Base-by-base conservation (phyloP, 139 green algal species). In the Auxenochlorella pyrenoidosa region DNA sequence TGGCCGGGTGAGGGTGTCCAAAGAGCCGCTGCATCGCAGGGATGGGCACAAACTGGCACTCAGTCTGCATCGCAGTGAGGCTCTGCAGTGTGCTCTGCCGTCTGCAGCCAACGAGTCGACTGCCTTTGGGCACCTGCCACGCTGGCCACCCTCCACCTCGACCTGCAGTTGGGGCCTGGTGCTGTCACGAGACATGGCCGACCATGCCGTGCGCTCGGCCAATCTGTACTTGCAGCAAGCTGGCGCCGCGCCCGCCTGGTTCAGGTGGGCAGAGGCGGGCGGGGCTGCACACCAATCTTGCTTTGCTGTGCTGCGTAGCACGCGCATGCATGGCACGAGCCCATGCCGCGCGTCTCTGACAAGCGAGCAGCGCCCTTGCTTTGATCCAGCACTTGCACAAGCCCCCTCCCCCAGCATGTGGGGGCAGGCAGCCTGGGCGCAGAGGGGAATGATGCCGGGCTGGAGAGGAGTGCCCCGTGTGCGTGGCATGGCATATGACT, bases 81-180 rank as follows among this genome's bases (percentile, higher is more conserved):
- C 60, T 12, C 60, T 68, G 60, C 60, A 68, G 3, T 12, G 22
- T 18, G 60, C 60, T 8, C 3, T 68, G 5, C 19, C 16, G 24
- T 12, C 3, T 30, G 60, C 60, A 79, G 2, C 38, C 73, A 58
- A 38, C 18, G 8, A 5, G 3, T 66, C 4, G 38, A 80, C 12
- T 86, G 68, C 16, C 51, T 34, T 24, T 80, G 72, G 5, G 16
- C 72, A 65, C 41, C 54, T 63, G 18, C 54, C 54, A 54, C 54
- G 5, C 75, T 28, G 63, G 2, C 75, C 18, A 2, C 41, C 3
- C 41, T 40, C 5, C 19, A 36, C 34, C 10, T 78, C 34, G 3
- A 5, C n/a, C 70, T 77, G 72, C 38, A 30, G 88, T 91, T 95
- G 93, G 93, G 91, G 88, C 0, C 94, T 96, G 75, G 68, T 96